These are phyloP conservation scores for Syzygium malaccense DNA, from an alignment of 441 rosid species.

Conservation along the genomic window DNA sequence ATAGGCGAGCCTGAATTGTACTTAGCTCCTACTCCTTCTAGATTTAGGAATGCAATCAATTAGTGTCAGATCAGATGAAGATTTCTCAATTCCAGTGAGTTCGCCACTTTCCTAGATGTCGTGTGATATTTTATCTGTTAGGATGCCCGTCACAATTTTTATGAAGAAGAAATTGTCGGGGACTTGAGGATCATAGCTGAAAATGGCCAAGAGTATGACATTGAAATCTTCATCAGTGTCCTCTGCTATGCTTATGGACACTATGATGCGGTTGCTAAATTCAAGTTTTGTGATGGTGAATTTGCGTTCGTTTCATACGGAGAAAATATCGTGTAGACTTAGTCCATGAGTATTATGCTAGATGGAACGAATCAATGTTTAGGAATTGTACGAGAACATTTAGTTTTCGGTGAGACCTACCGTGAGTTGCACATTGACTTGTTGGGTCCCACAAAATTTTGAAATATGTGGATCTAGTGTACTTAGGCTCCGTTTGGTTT, in stretches of 20 bases:
- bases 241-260: conserved; percentile 55
- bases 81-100: not conserved
- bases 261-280: conserved; percentile 41
- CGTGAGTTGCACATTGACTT: not conserved
- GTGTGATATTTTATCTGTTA: not conserved
- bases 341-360: not conserved
- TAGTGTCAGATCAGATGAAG: not conserved
- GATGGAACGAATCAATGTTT: not conserved
- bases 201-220: conserved; percentile 51
- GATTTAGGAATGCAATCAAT: not conserved
- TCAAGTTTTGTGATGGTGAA: not conserved
- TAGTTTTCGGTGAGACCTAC: not conserved
- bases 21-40: not conserved
- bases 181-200: conserved; percentile 39
- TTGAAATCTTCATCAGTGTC: conserved; percentile 43
- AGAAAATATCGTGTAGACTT: not conserved
- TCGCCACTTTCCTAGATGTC: not conserved
- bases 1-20: conserved; percentile 65
- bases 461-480: not conserved
- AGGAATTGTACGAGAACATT: not conserved
- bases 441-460: not conserved
- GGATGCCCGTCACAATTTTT: conserved; percentile 47
- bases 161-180: conserved; percentile 31
- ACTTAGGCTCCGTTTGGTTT: not conserved
- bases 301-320: not conserved